These are phyloP conservation scores for Sphagnurus paluster DNA, from an alignment of 1,284 basidiomycete species.

Conservation along the genomic window DNA sequence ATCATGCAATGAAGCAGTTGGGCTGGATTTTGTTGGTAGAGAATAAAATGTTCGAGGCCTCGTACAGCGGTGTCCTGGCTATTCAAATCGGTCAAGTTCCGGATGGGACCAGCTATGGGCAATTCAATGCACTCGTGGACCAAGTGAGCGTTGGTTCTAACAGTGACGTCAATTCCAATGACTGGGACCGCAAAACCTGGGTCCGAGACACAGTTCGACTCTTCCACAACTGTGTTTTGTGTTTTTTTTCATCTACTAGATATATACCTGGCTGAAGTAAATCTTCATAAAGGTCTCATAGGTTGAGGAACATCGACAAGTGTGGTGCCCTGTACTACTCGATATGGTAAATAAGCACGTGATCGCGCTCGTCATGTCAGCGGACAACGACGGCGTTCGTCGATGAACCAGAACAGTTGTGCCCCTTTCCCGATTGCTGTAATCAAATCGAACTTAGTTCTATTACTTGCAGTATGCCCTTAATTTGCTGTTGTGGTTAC, in stretches of 20 bases:
- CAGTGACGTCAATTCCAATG: background rate
- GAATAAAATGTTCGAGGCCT: background rate
- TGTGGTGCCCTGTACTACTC: too few relatives aligned
- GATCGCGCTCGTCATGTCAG: too few relatives aligned
- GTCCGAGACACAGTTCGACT: background rate
- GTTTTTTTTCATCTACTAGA: background rate
- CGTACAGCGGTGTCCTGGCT: background rate
- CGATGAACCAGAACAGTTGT: too few relatives aligned
- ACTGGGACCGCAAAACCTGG: background rate
- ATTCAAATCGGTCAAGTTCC: background rate
- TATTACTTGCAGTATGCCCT: too few relatives aligned
- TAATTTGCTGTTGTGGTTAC: too few relatives aligned
- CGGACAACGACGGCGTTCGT: too few relatives aligned
- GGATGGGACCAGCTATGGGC: background rate
- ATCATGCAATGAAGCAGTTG: background rate
- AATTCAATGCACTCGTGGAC: background rate
- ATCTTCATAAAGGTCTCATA: background rate
- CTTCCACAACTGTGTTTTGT: background rate
- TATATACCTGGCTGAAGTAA: background rate
- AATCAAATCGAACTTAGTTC: too few relatives aligned
- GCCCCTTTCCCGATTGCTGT: too few relatives aligned
- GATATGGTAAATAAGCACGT: too few relatives aligned
- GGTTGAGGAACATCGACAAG: too few relatives aligned
- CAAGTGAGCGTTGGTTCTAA: background rate
- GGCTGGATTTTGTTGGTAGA: background rate